These are phyloP conservation scores for Nadsonia commutata DNA, from an alignment of 1,139 yeast genomes.

Conservation along the genomic window DNA sequence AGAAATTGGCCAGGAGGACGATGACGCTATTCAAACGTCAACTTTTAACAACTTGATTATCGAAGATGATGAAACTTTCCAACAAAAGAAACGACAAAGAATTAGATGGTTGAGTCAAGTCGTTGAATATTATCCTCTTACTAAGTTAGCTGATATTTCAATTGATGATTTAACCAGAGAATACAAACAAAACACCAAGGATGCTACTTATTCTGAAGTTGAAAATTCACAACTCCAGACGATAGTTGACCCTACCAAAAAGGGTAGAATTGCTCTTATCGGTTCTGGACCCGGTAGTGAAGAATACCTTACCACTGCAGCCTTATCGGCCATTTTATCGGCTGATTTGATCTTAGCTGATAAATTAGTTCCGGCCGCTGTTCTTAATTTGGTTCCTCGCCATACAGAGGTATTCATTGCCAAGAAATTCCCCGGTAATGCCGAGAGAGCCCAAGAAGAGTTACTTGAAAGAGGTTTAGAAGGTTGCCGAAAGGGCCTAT, in stretches of 20 bases:
- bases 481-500: conserved; percentile 48
- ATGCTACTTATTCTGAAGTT: background rate
- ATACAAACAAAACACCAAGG: conserved; percentile 16
- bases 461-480: conserved; percentile 54
- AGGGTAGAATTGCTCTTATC: conserved; percentile 58
- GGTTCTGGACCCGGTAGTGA: conserved; percentile 95
- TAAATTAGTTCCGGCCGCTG: conserved; percentile 82
- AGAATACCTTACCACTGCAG: conserved; percentile 71
- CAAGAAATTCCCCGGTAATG: conserved; percentile 91
- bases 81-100: conserved; percentile 41
- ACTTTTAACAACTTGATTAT: conserved; percentile 46
- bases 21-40: conserved; percentile 49
- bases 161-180: conserved; percentile 40
- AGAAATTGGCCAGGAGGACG: conserved; percentile 45
- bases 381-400: conserved; percentile 64
- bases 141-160: conserved; percentile 41
- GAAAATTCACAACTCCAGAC: conserved; percentile 1
- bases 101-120: conserved; percentile 80
- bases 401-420: conserved; percentile 72
- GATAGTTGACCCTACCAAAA: conserved; percentile 6
- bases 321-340: conserved; percentile 59
- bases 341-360: conserved; percentile 86
- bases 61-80: conserved; percentile 41
- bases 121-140: conserved; percentile 79
- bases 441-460: conserved; percentile 86